Conservation (phyloP, 108 stramenopile genomes). For the Discostella stelligeroides region DNA sequence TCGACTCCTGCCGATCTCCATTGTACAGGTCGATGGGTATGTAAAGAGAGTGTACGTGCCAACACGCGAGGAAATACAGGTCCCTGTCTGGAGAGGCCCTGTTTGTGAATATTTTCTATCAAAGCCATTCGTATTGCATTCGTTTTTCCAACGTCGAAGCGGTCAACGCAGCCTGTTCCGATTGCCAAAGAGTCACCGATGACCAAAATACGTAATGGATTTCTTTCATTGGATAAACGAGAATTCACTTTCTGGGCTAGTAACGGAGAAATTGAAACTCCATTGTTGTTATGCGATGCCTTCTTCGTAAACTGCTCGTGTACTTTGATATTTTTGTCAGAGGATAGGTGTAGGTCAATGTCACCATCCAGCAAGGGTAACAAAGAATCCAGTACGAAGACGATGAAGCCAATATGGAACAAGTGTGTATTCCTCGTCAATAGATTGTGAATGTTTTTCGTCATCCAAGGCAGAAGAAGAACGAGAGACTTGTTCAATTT, state of each 20-base stretch:
- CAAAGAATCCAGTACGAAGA: conserved; percentile 51
- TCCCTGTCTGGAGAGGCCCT: conserved; percentile 16
- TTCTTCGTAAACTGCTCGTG: not conserved
- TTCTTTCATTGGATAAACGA: conserved; percentile 1
- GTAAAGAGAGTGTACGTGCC: conserved; percentile 54
- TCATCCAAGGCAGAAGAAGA: conserved; percentile 56
- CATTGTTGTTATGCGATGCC: too few relatives aligned
- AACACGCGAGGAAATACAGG: conserved; percentile 64
- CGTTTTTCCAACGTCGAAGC: conserved; percentile 55
- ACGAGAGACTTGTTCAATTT: conserved; percentile 59
- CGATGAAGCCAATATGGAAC: conserved; percentile 62
- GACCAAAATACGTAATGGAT: conserved; percentile 51
- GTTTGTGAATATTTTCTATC: conserved; percentile 39
- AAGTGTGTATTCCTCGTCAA: conserved; percentile 54
- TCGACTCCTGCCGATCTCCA: conserved; percentile 75
- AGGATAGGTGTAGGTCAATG: not conserved
- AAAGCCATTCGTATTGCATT: conserved; percentile 43
- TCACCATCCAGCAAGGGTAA: conserved; percentile 17
- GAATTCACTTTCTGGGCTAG: conserved; percentile 5
- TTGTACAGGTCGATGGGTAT: conserved; percentile 37
- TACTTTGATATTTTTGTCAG: not conserved
- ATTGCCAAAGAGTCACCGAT: conserved; percentile 71
- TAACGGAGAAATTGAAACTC: too few relatives aligned
- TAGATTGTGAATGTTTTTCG: conserved; percentile 44
- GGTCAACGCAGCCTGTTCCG: conserved; percentile 58